Base-by-base conservation (phyloP, 768 basidiomycete species). In the Macrolepiota dolichaula region DNA sequence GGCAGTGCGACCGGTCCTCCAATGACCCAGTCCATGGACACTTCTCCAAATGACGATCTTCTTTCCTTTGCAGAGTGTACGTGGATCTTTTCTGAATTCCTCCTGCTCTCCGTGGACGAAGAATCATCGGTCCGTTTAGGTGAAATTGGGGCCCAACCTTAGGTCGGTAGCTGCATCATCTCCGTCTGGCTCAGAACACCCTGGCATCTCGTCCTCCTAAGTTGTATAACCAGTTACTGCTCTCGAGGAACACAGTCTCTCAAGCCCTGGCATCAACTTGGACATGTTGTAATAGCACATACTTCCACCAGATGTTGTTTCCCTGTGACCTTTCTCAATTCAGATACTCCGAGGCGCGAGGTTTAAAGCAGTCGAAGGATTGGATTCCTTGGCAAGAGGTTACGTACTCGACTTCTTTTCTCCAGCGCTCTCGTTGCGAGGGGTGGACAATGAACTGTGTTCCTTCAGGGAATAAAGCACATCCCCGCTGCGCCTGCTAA, bases 101-200 rank as follows among this genome's bases (percentile, higher is more conserved):
- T 61, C 53, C 59, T 51, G 15, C 58, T 49, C 53, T 61, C 59
- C 59, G 59, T 61, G 59, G 59, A 61, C 53, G 25, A 61, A 61
- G 59, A 55, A 24, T 29, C 53, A 51, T 59, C 57, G 53, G 35
- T 49, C 59, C 59, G 52, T 61, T 32, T 35, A 54, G 49, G 40
- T 54, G 52, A 54, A 57, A 52, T 54, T 49, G 52, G 59, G 59
- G 44, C 52, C 19, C 52, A 61, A 61, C 53, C 52, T 61, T 54
- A 29, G 25, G 32, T 37, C 37, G 6, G 44, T 9, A 51, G 40
- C 36, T 37, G 11, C 32, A 54, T 61, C 59, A 61, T 61, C 59
- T 61, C 59, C 59, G 53, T 52, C 59, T 55, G 19, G 54, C 44
- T 54, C 51, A 54, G 51, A 49, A 37, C 22, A 25, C 35, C 46